phyloP scores from a whole-genome alignment of 768 basidiomycete species.

The Ramaria sp. region DNA sequence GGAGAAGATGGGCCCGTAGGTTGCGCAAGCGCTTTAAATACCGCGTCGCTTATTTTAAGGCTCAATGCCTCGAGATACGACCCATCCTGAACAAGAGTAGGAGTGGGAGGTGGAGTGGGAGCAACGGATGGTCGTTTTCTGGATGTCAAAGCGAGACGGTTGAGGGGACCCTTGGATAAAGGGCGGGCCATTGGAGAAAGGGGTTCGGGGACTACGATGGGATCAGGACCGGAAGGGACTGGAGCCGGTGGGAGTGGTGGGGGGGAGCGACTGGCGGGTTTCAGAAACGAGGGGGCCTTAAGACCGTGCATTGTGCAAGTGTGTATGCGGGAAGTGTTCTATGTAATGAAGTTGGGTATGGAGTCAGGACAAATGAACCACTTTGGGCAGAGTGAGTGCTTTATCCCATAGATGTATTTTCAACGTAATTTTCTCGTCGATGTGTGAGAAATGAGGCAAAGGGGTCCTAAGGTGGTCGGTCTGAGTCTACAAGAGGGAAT shows the following conservation, averaged over 20 bases:
- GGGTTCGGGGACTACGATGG: conserved; percentile 23
- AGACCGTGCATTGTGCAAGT: conserved; percentile 45
- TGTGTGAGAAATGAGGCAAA: conserved; percentile 9
- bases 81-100: conserved; percentile 56
- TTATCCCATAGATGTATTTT: conserved; percentile 8
- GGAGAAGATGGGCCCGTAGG: conserved; percentile 42
- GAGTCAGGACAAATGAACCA: conserved; percentile 18
- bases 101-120: conserved; percentile 25
- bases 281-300: conserved; percentile 57
- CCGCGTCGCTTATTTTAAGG: conserved; percentile 71
- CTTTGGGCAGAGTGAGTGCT: conserved; percentile 12
- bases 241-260: conserved; percentile 37
- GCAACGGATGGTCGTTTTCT: conserved; percentile 38
- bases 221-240: conserved; percentile 21
- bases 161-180: conserved; percentile 28
- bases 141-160: conserved; percentile 46
- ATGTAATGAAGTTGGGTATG: conserved; percentile 16
- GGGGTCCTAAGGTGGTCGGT: conserved; percentile 65
- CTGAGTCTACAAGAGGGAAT: conserved; percentile 49
- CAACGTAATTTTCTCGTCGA: background rate
- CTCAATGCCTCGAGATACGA: conserved; percentile 70
- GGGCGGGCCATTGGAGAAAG: conserved; percentile 20
- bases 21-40: conserved; percentile 62
- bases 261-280: conserved; percentile 49
- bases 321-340: conserved; percentile 12